Conservation (phyloP, 805 yeast species). For the Lipomyces chichibuensis region DNA sequence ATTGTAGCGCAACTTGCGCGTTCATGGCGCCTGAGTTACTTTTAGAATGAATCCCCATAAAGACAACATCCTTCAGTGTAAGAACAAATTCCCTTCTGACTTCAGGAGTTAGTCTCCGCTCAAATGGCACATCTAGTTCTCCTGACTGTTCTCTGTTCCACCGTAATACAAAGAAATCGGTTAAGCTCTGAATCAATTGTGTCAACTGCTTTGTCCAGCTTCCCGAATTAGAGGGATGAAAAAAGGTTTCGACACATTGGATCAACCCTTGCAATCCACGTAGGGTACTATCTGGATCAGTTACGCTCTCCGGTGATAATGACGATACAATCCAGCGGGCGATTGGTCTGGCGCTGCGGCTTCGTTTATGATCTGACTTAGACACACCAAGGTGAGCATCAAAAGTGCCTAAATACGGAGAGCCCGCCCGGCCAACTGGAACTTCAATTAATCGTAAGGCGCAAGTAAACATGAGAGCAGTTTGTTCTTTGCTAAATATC, state of each 20-base stretch:
- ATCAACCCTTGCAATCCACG: constrained; percentile 48
- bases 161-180: constrained; percentile 45
- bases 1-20: constrained; percentile 61
- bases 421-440: constrained; percentile 53
- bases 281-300: constrained; percentile 45
- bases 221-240: constrained; percentile 92
- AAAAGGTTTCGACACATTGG: constrained; percentile 76
- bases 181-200: constrained; percentile 62
- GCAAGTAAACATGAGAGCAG: constrained; percentile 60
- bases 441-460: constrained; percentile 49
- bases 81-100: constrained; percentile 53
- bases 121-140: constrained; percentile 40
- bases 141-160: constrained; percentile 45
- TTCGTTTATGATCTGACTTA: constrained; percentile 25
- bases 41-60: constrained; percentile 80
- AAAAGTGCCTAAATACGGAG: constrained; percentile 42
- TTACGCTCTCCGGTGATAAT: constrained; percentile 44
- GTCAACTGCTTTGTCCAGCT: constrained; percentile 79
- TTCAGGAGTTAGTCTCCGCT: constrained; percentile 42
- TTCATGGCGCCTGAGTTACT: constrained; percentile 57
- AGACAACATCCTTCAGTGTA: constrained; percentile 58
- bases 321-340: constrained; percentile 65
- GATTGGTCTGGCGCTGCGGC: constrained; percentile 45
- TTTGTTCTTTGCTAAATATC: constrained; percentile 63
- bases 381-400: background rate